phyloP scores from a whole-genome alignment of 495 filamentous ascomycete species.

The Pyrenopolyporus hunteri region DNA sequence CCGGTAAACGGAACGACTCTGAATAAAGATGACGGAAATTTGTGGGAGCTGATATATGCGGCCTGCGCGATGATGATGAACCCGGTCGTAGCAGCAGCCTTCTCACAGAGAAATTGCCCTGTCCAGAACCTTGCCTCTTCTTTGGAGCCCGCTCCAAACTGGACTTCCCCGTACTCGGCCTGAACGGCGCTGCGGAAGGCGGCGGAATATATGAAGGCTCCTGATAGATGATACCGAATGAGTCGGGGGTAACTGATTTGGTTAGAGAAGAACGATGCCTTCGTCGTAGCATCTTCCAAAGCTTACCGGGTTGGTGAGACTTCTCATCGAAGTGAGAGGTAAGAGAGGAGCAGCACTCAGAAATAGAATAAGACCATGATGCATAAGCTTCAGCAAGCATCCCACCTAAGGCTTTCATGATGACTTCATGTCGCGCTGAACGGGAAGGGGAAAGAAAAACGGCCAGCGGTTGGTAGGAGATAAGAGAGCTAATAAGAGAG shows the following conservation, averaged over 20 bases:
- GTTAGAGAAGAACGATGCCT: conserved; percentile 17
- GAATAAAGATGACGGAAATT: conserved; percentile 58
- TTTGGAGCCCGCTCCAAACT: conserved; percentile 43
- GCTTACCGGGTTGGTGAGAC: conserved; percentile 40
- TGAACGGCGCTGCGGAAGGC: conserved; percentile 42
- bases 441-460: conserved; percentile 26
- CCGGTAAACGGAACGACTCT: conserved; percentile 54
- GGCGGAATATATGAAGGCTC: conserved; percentile 48
- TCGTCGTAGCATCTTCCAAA: conserved; percentile 1
- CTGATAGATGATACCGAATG: conserved; percentile 45
- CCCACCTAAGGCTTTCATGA: conserved; percentile 48
- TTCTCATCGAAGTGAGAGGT: conserved; percentile 45
- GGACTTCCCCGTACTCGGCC: conserved; percentile 36
- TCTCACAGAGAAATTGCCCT: conserved; percentile 43
- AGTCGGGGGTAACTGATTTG: conserved; percentile 14
- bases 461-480: conserved; percentile 40
- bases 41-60: conserved; percentile 55
- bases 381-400: conserved; percentile 48
- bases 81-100: conserved; percentile 42
- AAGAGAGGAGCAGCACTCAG: conserved; percentile 48
- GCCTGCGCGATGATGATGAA: conserved; percentile 48
- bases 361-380: conserved; percentile 50
- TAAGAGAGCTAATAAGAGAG: conserved; percentile 17
- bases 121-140: conserved; percentile 43
- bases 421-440: conserved; percentile 37